A percentile compares a stretch with the other conserved stretches of the same genome.
phyloP scores from a whole-genome alignment of 2,329 filamentous ascomycete genomes.

The Ampelomyces quisqualis region DNA sequence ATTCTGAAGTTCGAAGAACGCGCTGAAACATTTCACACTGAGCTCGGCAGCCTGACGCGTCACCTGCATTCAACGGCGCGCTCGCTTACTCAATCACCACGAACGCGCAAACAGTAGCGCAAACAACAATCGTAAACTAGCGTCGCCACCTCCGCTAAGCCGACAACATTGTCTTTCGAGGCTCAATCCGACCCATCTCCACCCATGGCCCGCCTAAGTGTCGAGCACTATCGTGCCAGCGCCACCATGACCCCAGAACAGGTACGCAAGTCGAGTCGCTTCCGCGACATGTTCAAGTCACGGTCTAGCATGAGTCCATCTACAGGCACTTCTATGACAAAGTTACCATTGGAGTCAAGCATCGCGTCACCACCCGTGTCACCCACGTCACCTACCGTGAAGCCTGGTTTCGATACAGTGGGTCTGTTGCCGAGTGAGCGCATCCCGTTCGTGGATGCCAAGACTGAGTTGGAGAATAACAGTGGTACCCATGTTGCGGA shows the following conservation, averaged over 20 bases:
- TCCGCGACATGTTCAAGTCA: conserved; percentile 13
- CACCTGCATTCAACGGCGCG: not conserved
- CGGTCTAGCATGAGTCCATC: conserved; percentile 2
- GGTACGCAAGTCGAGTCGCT: conserved; percentile 8
- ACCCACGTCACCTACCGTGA: conserved; percentile 4
- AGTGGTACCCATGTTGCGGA: not conserved
- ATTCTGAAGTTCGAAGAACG: too few species aligned
- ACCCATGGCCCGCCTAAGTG: conserved; percentile 14
- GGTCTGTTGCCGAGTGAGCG: conserved; percentile 12
- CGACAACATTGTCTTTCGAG: too few species aligned
- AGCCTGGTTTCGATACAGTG: conserved; percentile 9
- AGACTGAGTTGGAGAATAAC: not conserved
- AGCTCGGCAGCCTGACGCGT: too few species aligned
- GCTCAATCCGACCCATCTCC: too few species aligned
- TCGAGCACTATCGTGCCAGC: conserved; percentile 9
- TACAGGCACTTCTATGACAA: not conserved
- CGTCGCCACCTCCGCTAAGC: too few species aligned
- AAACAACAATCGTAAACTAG: not conserved
- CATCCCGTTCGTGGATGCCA: not conserved
- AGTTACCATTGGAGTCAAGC: not conserved
- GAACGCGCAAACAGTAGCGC: conserved; percentile 1
- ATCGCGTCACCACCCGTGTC: not conserved
- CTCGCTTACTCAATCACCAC: conserved; percentile 2
- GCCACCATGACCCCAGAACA: conserved; percentile 6
- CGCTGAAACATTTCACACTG: too few species aligned